Evolutionary conservation across 441 rosid species (phyloP).

Genomic region (Arabidopsis hybrid): DNA sequence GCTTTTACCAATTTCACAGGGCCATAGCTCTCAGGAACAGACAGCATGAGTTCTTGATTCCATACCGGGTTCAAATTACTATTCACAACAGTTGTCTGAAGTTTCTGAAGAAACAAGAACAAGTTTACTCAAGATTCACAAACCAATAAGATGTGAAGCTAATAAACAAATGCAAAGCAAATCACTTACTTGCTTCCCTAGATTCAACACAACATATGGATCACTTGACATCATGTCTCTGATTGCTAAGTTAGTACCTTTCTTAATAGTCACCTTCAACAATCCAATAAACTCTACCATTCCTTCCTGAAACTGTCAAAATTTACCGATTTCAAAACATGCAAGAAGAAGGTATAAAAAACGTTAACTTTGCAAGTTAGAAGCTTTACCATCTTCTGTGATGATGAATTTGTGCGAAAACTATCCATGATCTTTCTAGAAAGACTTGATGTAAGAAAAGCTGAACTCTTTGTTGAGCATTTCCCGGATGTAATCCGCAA

Average conservation of each 20-base stretch:
- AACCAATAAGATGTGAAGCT: not conserved
- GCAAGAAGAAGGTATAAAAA: slow-evolving; percentile 13
- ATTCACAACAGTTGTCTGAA: slow-evolving; percentile 85
- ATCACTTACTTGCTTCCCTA: slow-evolving; percentile 84
- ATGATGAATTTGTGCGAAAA: slow-evolving; percentile 41
- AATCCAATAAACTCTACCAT: slow-evolving; percentile 97
- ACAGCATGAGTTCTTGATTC: slow-evolving; percentile 88
- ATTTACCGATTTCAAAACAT: not conserved
- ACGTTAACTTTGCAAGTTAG: not conserved
- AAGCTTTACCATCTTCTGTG: slow-evolving; percentile 32
- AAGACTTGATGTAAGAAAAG: slow-evolving; percentile 45
- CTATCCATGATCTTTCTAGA: slow-evolving; percentile 38
- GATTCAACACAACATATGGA: slow-evolving; percentile 79
- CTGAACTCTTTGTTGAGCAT: slow-evolving; percentile 41
- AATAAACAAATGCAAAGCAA: slow-evolving; percentile 6
- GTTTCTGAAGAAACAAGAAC: slow-evolving; percentile 48
- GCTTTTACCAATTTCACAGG: slow-evolving; percentile 76
- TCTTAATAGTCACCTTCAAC: slow-evolving; percentile 86
- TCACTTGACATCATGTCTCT: slow-evolving; percentile 90
- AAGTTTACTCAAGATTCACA: not conserved
- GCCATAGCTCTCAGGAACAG: slow-evolving; percentile 82
- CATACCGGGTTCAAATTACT: slow-evolving; percentile 92
- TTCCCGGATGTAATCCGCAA: slow-evolving; percentile 78
- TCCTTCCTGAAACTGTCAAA: slow-evolving; percentile 65
- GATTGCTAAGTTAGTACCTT: slow-evolving; percentile 88